These are phyloP conservation scores for Chaetoceros tenuissimus DNA, from an alignment of 108 stramenopile species.

Conservation along the genomic window DNA sequence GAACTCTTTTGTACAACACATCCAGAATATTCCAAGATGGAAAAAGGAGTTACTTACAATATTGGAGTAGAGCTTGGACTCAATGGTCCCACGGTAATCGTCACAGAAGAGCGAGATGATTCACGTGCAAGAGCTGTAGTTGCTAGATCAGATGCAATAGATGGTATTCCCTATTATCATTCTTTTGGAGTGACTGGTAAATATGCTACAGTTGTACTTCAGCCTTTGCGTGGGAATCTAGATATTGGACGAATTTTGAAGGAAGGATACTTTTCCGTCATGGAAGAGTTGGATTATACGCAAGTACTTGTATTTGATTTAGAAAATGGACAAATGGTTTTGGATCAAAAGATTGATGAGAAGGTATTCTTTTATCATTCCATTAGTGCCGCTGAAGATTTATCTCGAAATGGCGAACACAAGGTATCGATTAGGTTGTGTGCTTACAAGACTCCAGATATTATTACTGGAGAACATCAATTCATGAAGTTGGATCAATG, in stretches of 20 bases:
- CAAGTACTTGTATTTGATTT: conserved; percentile 21
- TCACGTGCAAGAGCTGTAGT: conserved; percentile 7
- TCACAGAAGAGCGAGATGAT: conserved; percentile 14
- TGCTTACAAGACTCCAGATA: conserved; percentile 25
- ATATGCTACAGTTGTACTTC: conserved; percentile 22
- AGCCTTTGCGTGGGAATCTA: conserved; percentile 19
- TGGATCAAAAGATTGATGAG: conserved; percentile 19
- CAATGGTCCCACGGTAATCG: conserved; percentile 10
- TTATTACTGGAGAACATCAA: conserved; percentile 23
- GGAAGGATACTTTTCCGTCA: conserved; percentile 14
- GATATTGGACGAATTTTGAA: conserved; percentile 1
- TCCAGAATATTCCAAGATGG: conserved; percentile 18
- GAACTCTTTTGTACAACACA: conserved; percentile 23
- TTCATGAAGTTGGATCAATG: conserved; percentile 28
- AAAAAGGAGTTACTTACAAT: conserved; percentile 21
- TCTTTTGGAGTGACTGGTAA: conserved; percentile 22
- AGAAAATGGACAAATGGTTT: conserved; percentile 9
- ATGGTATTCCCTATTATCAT: conserved; percentile 26
- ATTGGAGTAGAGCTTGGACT: conserved; percentile 21
- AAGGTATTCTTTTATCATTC: conserved; percentile 29
- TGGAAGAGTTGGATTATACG: conserved; percentile 14
- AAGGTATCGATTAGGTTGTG: conserved; percentile 18
- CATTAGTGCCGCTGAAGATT: conserved; percentile 14
- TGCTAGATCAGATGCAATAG: conserved; percentile 1
- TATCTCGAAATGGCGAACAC: background rate